A percentile compares a stretch with the other conserved stretches of the same genome.
phyloP scores from a whole-genome alignment of 2,329 filamentous ascomycete species.

The Fusarium sp. region DNA sequence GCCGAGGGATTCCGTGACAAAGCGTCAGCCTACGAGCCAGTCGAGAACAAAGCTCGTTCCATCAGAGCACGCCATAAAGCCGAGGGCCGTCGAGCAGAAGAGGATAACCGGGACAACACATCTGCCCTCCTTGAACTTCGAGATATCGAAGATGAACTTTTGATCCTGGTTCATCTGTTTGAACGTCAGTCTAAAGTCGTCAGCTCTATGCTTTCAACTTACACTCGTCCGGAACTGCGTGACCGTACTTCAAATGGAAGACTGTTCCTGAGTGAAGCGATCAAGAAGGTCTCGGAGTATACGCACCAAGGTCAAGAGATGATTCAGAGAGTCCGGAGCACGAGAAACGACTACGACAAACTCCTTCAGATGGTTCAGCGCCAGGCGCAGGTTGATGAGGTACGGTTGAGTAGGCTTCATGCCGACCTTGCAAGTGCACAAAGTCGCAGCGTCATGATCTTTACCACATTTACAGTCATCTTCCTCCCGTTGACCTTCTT shows the following conservation, averaged over 20 bases:
- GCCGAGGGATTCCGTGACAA: slow-evolving; percentile 63
- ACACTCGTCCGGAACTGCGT: slow-evolving; percentile 52
- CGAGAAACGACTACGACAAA: slow-evolving; percentile 71
- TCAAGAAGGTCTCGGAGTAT: slow-evolving; percentile 64
- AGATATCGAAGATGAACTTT: slow-evolving; percentile 71
- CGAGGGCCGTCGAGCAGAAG: slow-evolving; percentile 58
- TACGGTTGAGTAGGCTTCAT: slow-evolving; percentile 68
- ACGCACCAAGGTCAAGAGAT: slow-evolving; percentile 64
- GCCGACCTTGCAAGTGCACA: slow-evolving; percentile 70
- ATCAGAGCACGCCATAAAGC: slow-evolving; percentile 52
- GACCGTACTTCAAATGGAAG: slow-evolving; percentile 57
- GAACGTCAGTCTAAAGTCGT: slow-evolving; percentile 64
- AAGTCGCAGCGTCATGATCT: slow-evolving; percentile 71
- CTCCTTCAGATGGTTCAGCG: slow-evolving; percentile 74
- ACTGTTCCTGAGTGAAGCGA: slow-evolving; percentile 61
- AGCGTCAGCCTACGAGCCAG: slow-evolving; percentile 51
- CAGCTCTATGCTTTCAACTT: slow-evolving; percentile 57
- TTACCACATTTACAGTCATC: slow-evolving; percentile 71
- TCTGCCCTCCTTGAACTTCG: slow-evolving; percentile 70
- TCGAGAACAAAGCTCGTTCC: slow-evolving; percentile 52
- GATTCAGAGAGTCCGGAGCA: slow-evolving; percentile 64
- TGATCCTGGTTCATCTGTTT: slow-evolving; percentile 65
- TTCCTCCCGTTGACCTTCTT: slow-evolving; percentile 73
- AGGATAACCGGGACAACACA: slow-evolving; percentile 69
- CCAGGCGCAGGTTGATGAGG: slow-evolving; percentile 73